Evolutionary conservation across 352 stramenopile species (phyloP), one percentile per base, ranked within the genome.

Genomic region (Peronospora farinosa): DNA sequence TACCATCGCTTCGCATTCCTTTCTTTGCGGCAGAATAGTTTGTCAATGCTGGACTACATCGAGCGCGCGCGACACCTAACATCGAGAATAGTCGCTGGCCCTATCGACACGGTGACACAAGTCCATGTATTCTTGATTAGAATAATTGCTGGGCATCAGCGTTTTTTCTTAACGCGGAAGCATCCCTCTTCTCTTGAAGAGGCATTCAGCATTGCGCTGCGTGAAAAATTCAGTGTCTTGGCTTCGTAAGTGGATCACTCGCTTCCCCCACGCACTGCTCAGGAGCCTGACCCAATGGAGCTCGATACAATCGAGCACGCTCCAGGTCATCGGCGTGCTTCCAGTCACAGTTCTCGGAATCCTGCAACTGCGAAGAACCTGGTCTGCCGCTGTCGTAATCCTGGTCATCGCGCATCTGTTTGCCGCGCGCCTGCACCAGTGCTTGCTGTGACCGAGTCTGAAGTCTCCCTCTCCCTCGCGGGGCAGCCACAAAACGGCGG

Each of bases 11-110:
- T 45, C 0, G 35, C 51, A 2, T 54, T 58, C 30, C 17, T 67
- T 21, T n/a, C 30, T 2, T 27, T 67, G 37, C 41, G 51, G 42
- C 53, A 67, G 31, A 40, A 53, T 35, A 17, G 13, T 0, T 5
- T 60, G 32, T 31, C 37, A 11, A 54, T 67, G 52, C 27, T 51
- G 13, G 36, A 58, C 17, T 67, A 62, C 33, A 63, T 60, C 13
- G 45, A 65, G 21, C 44, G 38, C 4, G 57, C 62, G 0, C 62
- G 52, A 0, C 42, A 65, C 16, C 40, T 71, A 7, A 46, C 49
- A 2, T 61, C 52, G 3, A 60, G 37, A 31, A 47, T 68, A n/a
- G 36, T 40, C 7, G 32, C 19, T 3, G 0, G 48, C 1, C 47
- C 56, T 1, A 15, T 67, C 1, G 48, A 67, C n/a, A n/a, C n/a